Percentiles rank a stretch among this genome's conserved stretches.
Conservation (phyloP, 129 eudicot genomes). For the Glebionis coronaria region DNA sequence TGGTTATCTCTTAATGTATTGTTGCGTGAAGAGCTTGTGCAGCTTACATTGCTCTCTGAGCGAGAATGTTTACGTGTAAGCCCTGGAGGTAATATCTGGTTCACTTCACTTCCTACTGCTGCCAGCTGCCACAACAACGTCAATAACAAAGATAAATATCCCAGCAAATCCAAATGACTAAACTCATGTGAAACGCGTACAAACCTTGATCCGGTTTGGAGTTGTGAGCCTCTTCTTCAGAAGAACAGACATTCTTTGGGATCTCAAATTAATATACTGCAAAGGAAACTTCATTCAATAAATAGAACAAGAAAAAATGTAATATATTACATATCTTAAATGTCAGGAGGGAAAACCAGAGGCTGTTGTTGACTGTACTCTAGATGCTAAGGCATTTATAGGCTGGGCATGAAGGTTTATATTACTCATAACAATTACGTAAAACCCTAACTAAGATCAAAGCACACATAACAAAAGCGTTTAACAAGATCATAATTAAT, state of each 20-base stretch:
- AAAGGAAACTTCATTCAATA: conserved; percentile 19
- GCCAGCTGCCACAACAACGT: conserved; percentile 42
- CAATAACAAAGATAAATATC: conserved; percentile 10
- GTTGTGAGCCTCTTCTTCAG: conserved; percentile 85
- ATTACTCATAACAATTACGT: too few relatives aligned
- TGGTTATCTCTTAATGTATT: conserved; percentile 79
- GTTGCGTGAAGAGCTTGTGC: conserved; percentile 87
- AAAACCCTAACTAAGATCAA: too few relatives aligned
- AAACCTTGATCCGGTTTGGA: conserved; percentile 95
- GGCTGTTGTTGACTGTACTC: too few relatives aligned
- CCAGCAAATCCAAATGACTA: conserved; percentile 2
- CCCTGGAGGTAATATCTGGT: conserved; percentile 77
- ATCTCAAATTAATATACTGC: conserved; percentile 85
- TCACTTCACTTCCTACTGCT: conserved; percentile 66
- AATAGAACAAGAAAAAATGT: neutral
- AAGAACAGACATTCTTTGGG: conserved; percentile 76
- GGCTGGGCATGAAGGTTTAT: too few relatives aligned
- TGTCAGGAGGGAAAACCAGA: too few relatives aligned
- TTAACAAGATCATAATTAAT: too few relatives aligned
- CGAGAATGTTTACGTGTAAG: conserved; percentile 77
- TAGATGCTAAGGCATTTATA: too few relatives aligned
- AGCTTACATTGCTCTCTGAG: conserved; percentile 91
- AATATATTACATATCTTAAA: too few relatives aligned
- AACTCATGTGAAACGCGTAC: conserved; percentile 20
- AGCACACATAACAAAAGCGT: too few relatives aligned